Evolutionary conservation across 805 yeast genomes (phyloP), one percentile per base, ranked within the genome.

Genomic region (Ogataea henricii): DNA sequence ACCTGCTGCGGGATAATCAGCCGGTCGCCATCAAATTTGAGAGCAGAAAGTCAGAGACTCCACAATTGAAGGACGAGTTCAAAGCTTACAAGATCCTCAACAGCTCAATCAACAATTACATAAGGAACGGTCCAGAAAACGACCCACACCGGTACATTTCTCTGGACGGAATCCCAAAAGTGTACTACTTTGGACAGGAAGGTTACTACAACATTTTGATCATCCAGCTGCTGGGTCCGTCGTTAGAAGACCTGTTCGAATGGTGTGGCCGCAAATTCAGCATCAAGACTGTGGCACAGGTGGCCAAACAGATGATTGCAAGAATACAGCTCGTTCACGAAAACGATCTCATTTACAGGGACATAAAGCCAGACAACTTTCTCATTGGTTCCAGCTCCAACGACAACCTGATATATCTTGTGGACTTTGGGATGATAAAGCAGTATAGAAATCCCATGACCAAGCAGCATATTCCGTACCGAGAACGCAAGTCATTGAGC

Each of bases 371-470:
- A 2, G 95, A 87, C 66, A 87, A 87, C 66, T 87, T 87, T 53
- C 74, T 87, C 54, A 82, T 87, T 60, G 89, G 90, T 1, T 83
- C 85, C 55, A 84, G 81, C 49, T 48, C 62, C 14, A 55, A 52
- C 33, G 70, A 65, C 52, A 86, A 87, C 63, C 67, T 78, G 41
- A 84, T 87, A 35, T 87, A 84, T 56, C 68, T 87, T 62, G 89
- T 87, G 46, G 95, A 87, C 68, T 87, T 83, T 60, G 95, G 95
- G 51, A 87, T 87, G 95, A 91, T 91, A 14, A 87, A 87, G 63
- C 91, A 87, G 62, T 87, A 82, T 63, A 72, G 94, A 59, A 91
- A 87, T 60, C 91, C 92, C 26, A 76, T 82, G 57, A 82, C 92
- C 0, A 85, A 85, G 59, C 86, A 80, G 55, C 95, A 87, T 67